Evolutionary conservation across 495 filamentous ascomycete genomes (phyloP), one percentile per base, ranked within the genome.

Genomic region (Pyrenula massariospora): DNA sequence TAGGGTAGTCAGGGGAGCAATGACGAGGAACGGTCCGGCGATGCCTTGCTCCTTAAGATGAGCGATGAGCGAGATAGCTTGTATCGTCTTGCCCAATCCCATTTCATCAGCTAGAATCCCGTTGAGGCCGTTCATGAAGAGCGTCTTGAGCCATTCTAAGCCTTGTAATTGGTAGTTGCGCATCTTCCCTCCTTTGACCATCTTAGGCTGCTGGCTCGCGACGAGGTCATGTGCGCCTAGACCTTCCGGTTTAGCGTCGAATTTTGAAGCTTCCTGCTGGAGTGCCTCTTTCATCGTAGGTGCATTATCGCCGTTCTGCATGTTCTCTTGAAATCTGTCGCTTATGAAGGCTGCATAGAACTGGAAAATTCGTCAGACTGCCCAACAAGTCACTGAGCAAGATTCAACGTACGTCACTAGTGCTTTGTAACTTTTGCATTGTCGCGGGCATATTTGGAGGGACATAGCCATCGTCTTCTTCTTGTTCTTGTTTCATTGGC

Each of bases 51-150:
- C 91, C 65, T 91, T 82, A 22, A 97, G 73, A 60, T 92, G 86
- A 0, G 93, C 93, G 48, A 97, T 80, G 58, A 97, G 81, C 0
- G 89, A 86, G 47, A 97, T 97, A 0, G 91, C 88, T 69, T 98
- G 93, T 1, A 98, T 79, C 0, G 92, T 97, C 74, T 97, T 97
- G 61, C 92, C 92, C 23, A 97, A 68, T 1, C 93, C 93, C 93
- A 98, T 98, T 68, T 98, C 93, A 64, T 98, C 93, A 0, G 93
- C 93, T 22, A 98, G 68, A 59, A 98, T 98, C 0, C 93, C 93
- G 63, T 90, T 95, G 64, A 97, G 76, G 2, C 93, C 91, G 66
- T 96, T 95, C 76, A 96, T 89, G 66, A 89, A 95, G 5, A 89
- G 67, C 2, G 83, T 84, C 25, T 80, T 83, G 63, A 97, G 80